These are phyloP conservation scores for Leishmania lainsoni DNA, from an alignment of 208 protist genomes.

Conservation along the genomic window DNA sequence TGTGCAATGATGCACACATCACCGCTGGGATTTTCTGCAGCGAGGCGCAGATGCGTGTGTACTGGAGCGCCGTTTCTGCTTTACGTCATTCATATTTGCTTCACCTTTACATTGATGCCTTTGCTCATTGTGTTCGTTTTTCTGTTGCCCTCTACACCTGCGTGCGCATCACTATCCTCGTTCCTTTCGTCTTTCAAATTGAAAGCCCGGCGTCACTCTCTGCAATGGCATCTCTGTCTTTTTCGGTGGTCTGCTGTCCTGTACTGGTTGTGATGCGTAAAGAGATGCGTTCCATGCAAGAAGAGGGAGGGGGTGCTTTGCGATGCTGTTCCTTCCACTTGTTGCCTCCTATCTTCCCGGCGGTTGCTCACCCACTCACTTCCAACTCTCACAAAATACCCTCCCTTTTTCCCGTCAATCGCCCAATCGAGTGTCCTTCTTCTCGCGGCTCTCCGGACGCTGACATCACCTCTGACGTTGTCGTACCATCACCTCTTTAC, in stretches of 20 bases:
- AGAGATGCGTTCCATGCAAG: neutral
- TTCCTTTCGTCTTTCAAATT: neutral
- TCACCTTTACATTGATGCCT: neutral
- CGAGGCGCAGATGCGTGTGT: neutral
- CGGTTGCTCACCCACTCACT: neutral
- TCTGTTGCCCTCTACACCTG: neutral
- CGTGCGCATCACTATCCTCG: neutral
- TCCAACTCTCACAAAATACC: neutral
- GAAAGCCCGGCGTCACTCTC: neutral
- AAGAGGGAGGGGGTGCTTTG: neutral
- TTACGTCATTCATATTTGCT: neutral
- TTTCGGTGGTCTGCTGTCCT: neutral
- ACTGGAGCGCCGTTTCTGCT: neutral
- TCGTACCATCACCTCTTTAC: neutral
- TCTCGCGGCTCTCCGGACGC: neutral
- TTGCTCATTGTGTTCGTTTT: neutral
- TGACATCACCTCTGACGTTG: neutral
- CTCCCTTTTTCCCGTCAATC: neutral
- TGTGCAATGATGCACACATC: neutral
- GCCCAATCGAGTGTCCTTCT: neutral
- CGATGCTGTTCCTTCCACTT: neutral
- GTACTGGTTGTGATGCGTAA: neutral
- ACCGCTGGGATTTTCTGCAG: neutral
- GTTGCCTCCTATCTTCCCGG: neutral
- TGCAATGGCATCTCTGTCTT: neutral